A percentile compares a stretch with the other conserved stretches of the same genome.
Conservation (phyloP, 345 rosid genomes). For the Eucalyptus lansdowneana region DNA sequence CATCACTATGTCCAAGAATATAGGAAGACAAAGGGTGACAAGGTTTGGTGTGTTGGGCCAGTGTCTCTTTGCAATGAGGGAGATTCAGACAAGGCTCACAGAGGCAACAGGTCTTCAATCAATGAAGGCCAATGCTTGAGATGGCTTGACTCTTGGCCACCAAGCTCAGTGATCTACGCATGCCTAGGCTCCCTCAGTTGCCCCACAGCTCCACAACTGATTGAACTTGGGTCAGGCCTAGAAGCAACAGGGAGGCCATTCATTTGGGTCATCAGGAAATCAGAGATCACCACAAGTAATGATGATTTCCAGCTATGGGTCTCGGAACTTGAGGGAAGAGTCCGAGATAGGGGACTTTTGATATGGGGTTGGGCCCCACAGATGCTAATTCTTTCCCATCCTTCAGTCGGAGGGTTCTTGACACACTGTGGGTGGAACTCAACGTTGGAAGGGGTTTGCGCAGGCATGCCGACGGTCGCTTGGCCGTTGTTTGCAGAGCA, state of each 20-base stretch:
- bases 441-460: conserved; percentile 3
- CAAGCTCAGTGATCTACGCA: conserved; percentile 26
- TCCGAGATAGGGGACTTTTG: conserved; percentile 5
- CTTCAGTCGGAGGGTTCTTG: conserved; percentile 13
- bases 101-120: conserved; percentile 14
- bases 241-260: conserved; percentile 10
- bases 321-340: conserved; percentile 9
- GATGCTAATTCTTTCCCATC: conserved; percentile 15
- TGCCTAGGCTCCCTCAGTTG: conserved; percentile 42
- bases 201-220: conserved; percentile 11
- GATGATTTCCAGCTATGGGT: not conserved
- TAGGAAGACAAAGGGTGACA: not conserved
- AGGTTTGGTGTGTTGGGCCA: conserved; percentile 42
- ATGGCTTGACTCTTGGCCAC: conserved; percentile 14
- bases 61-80: conserved; percentile 15
- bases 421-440: conserved; percentile 31
- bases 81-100: conserved; percentile 12
- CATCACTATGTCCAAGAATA: not conserved
- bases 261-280: conserved; percentile 6
- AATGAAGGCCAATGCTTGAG: not conserved
- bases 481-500: conserved; percentile 21
- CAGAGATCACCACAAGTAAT: not conserved
- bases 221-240: conserved; percentile 12
- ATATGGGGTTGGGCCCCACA: conserved; percentile 27
- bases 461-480: conserved; percentile 9